Evolutionary conservation across 495 filamentous ascomycete genomes (phyloP), one percentile per base, ranked within the genome.

Genomic region (Penicillium diatomitis): DNA sequence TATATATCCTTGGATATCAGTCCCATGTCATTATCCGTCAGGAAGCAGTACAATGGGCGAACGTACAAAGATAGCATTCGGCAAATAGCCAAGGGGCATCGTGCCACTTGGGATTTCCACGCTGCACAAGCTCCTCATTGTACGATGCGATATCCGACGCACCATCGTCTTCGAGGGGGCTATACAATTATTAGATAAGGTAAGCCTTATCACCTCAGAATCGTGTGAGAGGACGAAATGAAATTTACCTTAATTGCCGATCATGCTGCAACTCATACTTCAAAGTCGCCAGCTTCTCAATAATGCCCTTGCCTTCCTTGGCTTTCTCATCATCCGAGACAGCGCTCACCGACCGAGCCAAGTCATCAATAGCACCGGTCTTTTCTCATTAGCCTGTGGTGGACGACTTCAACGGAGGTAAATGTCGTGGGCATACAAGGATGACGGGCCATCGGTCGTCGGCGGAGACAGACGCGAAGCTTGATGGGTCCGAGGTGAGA

Each of bases 261-360:
- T 96, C 80, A 64, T 98, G 92, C 61, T 95, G 92, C 38, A 96
- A 65, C 70, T 98, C 91, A 68, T 97, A 95, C 69, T 98, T 98
- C 52, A 98, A 74, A 57, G 76, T 80, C 9, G 86, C 84, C 2
- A 98, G 72, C 46, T 84, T 78, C 63, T 83, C 82, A 35, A 95
- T 77, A 51, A 98, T 92, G 51, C 64, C 70, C 69, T 95, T 96
- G 51, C 92, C 92, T 58, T 98, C 92, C 29, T 76, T 77, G 10
- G 68, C 63, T 64, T 87, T 85, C 36, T 78, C 80, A 2, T 77
- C 62, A 27, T 77, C 76, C 30, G 73, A 69, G 20, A 75, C 75
- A 33, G 64, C 48, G 35, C 46, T 52, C 0, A 88, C 82, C 12
- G 85, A 77, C 4, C 85, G 85, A 67, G 96, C 90, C 20, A 91